These are phyloP conservation scores for Tolypocladium inflatum DNA, from an alignment of 2,329 filamentous ascomycete species.

Conservation along the genomic window DNA sequence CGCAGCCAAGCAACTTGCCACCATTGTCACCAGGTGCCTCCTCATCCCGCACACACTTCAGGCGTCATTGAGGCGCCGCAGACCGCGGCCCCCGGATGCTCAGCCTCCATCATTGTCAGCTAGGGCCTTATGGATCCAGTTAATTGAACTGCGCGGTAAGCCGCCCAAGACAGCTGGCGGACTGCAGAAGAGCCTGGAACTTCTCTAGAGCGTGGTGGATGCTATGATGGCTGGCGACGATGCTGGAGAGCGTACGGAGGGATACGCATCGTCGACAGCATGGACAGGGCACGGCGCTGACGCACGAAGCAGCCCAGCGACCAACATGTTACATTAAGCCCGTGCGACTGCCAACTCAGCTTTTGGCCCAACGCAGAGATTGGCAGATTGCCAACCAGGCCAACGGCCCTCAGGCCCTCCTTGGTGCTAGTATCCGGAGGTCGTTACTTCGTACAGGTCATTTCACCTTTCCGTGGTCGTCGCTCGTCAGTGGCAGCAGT, in stretches of 20 bases:
- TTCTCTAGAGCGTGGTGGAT: neutral
- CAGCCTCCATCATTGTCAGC: neutral
- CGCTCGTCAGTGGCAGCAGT: neutral
- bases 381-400: neutral
- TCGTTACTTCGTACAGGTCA: neutral
- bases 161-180: neutral
- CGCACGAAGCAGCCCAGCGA: neutral
- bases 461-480: neutral
- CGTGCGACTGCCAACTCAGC: neutral
- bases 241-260: neutral
- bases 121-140: neutral
- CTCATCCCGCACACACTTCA: neutral
- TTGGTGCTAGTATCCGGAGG: neutral
- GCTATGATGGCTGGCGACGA: neutral
- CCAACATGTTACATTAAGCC: neutral
- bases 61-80: neutral
- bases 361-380: neutral
- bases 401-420: neutral
- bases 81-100: neutral
- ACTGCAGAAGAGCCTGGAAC: neutral
- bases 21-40: neutral
- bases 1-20: neutral
- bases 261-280: neutral
- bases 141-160: neutral
- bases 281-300: too few relatives aligned